These are phyloP conservation scores for Chaetomiaceae sp. DNA, from an alignment of 2,329 filamentous ascomycete genomes.

Conservation along the genomic window DNA sequence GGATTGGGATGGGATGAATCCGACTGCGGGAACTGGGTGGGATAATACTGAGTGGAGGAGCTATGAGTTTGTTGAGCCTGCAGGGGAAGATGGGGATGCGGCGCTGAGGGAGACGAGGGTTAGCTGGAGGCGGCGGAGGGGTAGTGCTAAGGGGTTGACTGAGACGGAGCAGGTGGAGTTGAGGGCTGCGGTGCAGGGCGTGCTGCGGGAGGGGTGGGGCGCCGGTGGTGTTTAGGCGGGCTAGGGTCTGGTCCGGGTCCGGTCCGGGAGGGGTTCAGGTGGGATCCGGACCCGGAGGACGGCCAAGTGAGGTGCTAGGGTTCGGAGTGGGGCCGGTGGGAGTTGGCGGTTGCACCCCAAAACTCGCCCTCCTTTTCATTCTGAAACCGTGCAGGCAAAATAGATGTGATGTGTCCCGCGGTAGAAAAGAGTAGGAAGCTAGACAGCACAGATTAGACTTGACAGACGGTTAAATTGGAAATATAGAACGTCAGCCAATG, in stretches of 20 bases:
- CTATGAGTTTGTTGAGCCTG: slow-evolving; percentile 56
- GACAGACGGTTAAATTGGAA: no score
- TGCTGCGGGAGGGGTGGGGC: slow-evolving; percentile 29
- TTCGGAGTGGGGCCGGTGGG: no score
- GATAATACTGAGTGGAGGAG: slow-evolving; percentile 67
- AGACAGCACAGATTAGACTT: no score
- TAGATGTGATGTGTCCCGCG: no score
- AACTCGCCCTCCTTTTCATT: no score
- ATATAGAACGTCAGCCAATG: no score
- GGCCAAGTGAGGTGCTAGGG: no score
- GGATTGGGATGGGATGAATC: slow-evolving; percentile 63
- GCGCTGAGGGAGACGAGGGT: slow-evolving; percentile 44
- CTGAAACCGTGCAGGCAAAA: no score
- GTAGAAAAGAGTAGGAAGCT: no score
- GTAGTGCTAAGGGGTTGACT: slow-evolving; percentile 37
- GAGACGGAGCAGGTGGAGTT: slow-evolving; percentile 44
- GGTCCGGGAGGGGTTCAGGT: no score
- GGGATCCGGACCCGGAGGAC: no score
- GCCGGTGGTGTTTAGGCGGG: not conserved
- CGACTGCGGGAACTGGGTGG: slow-evolving; percentile 61
- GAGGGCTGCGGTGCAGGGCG: slow-evolving; percentile 34
- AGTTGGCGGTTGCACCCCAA: no score
- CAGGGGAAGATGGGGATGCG: slow-evolving; percentile 45
- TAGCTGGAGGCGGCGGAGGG: slow-evolving; percentile 44
- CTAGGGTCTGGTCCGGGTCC: not conserved